A percentile compares a stretch with the other conserved stretches of the same genome.
Conservation (phyloP, 2,329 filamentous ascomycete genomes). For the Apiospora marii region DNA sequence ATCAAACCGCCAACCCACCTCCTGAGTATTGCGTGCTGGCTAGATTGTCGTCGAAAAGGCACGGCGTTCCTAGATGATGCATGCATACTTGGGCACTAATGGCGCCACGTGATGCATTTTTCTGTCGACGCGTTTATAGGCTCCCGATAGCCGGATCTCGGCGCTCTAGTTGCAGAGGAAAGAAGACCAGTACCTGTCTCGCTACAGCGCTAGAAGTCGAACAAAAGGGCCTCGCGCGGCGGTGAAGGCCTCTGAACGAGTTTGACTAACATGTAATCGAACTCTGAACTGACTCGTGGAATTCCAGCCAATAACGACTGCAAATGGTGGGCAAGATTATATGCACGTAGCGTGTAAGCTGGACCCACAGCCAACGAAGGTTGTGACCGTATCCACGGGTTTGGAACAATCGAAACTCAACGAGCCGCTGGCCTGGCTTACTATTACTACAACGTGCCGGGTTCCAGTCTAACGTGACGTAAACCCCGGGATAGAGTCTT, state of each 20-base stretch:
- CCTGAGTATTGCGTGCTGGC: neutral
- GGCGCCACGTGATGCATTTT: neutral
- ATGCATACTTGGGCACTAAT: neutral
- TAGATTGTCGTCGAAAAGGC: neutral
- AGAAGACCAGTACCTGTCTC: slow-evolving; percentile 1
- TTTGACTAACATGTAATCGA: slow-evolving; percentile 23
- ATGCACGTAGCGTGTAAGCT: neutral
- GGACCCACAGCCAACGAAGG: neutral
- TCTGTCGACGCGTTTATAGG: neutral
- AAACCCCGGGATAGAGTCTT: slow-evolving; percentile 1
- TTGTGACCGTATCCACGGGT: slow-evolving; percentile 24
- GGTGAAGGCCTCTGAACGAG: slow-evolving; percentile 22
- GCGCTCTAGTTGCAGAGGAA: neutral
- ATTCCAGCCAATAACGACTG: neutral
- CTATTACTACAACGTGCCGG: neutral
- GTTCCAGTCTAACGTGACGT: neutral
- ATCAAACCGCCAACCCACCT: neutral
- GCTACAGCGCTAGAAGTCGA: neutral
- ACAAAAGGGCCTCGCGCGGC: slow-evolving; percentile 17
- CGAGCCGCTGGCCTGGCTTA: slow-evolving; percentile 1
- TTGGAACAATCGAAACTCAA: slow-evolving; percentile 26
- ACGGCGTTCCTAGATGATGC: neutral
- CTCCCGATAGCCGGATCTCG: neutral
- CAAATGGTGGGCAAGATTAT: slow-evolving; percentile 4
- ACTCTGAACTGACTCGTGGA: slow-evolving; percentile 24